Conservation (phyloP, 768 basidiomycete genomes). For the Neoboletus subvelutipes region DNA sequence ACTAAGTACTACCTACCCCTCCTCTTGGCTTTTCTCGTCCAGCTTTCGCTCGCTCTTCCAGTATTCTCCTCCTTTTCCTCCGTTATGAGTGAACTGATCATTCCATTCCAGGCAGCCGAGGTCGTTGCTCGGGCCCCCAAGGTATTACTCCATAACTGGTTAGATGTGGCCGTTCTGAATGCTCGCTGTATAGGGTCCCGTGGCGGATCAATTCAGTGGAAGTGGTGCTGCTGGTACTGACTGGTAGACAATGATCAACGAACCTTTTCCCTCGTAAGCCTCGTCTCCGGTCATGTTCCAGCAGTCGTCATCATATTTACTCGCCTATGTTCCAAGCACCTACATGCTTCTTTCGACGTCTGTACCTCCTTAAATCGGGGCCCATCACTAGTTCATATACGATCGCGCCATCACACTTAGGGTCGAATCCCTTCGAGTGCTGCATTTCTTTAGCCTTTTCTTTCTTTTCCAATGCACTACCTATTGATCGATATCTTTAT, state of each 20-base stretch:
- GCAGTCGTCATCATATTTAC: too few species aligned
- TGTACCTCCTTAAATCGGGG: slow-evolving; percentile 2
- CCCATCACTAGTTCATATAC: slow-evolving; percentile 6
- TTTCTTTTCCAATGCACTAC: too few species aligned
- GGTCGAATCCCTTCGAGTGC: slow-evolving; percentile 4
- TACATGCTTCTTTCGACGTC: not conserved
- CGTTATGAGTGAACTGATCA: not conserved
- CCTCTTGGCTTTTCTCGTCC: slow-evolving; percentile 20
- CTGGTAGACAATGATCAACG: slow-evolving; percentile 18
- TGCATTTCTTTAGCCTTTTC: not conserved
- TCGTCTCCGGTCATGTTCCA: too few species aligned
- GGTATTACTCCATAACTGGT: slow-evolving; percentile 7
- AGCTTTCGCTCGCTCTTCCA: slow-evolving; percentile 22
- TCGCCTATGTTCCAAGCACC: slow-evolving; percentile 12
- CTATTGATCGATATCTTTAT: too few species aligned
- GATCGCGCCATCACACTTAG: slow-evolving; percentile 2
- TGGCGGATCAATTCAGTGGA: slow-evolving; percentile 6
- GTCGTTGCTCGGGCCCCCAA: not conserved
- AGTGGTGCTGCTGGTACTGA: slow-evolving; percentile 14
- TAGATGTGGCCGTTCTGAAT: not conserved
- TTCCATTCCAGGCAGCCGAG: slow-evolving; percentile 11
- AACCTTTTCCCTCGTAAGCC: too few species aligned
- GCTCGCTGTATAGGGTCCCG: slow-evolving; percentile 8
- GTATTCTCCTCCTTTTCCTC: slow-evolving; percentile 8
- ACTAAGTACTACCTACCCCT: slow-evolving; percentile 20